Percentiles rank a stretch among this genome's conserved stretches.
Evolutionary conservation across 345 rosid genomes (phyloP).

Genomic region (Mercurialis annua): DNA sequence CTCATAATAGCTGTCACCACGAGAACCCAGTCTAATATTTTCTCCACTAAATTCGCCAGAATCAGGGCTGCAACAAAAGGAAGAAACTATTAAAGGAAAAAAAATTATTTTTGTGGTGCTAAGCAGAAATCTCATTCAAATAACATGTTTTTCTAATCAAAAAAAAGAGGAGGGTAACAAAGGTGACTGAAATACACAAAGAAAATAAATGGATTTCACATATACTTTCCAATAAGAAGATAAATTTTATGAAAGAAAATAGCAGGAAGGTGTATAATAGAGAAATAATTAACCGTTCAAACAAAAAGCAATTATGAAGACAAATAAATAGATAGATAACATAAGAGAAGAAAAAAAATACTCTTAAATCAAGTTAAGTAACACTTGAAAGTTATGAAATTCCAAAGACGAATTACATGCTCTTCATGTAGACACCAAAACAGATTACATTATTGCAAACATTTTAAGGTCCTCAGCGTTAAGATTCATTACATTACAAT

Average conservation of each 20-base stretch:
- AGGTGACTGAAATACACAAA: background rate
- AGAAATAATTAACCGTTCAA: background rate
- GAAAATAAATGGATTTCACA: background rate
- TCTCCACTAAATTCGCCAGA: constrained; percentile 85
- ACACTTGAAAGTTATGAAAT: background rate
- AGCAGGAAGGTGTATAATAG: background rate
- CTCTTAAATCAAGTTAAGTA: background rate
- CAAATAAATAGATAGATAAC: background rate
- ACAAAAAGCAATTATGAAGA: background rate
- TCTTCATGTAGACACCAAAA: background rate
- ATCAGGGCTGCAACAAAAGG: constrained; percentile 62
- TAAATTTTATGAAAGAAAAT: background rate
- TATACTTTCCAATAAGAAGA: background rate
- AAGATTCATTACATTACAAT: background rate
- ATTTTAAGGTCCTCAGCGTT: background rate
- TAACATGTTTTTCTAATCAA: constrained; percentile 2
- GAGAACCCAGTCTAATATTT: constrained; percentile 94
- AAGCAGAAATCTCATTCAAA: background rate
- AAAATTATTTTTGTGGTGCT: background rate
- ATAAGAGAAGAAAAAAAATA: no score
- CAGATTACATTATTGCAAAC: background rate
- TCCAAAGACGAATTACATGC: background rate
- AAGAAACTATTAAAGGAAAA: constrained; percentile 19
- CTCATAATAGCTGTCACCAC: constrained; percentile 98
- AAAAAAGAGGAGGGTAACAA: background rate